Percentiles rank a stretch among this genome's conserved stretches.
Conservation (phyloP, 2,329 filamentous ascomycete species). For the Penicillium thymicola region DNA sequence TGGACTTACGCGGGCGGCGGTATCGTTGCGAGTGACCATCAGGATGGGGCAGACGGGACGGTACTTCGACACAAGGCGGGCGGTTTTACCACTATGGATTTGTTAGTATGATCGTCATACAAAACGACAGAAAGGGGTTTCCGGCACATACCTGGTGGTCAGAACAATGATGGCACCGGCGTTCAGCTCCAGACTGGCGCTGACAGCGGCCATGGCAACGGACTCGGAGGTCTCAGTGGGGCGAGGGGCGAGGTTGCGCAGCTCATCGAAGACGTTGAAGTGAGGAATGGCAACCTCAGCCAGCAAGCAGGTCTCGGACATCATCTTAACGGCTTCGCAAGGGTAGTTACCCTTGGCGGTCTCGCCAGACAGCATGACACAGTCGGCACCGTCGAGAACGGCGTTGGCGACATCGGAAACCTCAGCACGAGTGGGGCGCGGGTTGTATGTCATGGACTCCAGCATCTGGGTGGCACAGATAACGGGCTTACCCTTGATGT, state of each 20-base stretch:
- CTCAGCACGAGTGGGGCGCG: slow-evolving; percentile 93
- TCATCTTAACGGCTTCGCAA: slow-evolving; percentile 87
- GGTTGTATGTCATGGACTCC: slow-evolving; percentile 99
- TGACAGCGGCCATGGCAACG: slow-evolving; percentile 94
- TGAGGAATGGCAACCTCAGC: slow-evolving; percentile 98
- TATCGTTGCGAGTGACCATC: slow-evolving; percentile 90
- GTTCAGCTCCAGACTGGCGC: slow-evolving; percentile 91
- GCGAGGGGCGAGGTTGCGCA: slow-evolving; percentile 76
- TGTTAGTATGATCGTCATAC: slow-evolving; percentile 20
- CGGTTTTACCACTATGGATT: slow-evolving; percentile 71
- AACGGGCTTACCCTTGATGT: slow-evolving; percentile 96
- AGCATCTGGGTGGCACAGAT: slow-evolving; percentile 99
- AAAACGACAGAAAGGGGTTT: neutral
- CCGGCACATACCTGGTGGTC: slow-evolving; percentile 68
- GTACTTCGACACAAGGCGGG: slow-evolving; percentile 95
- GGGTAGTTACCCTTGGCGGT: slow-evolving; percentile 98
- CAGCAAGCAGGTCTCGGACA: slow-evolving; percentile 96
- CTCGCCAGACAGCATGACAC: slow-evolving; percentile 99
- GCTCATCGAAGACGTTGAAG: slow-evolving; percentile 92
- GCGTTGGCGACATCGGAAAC: slow-evolving; percentile 98
- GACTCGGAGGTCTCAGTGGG: slow-evolving; percentile 89
- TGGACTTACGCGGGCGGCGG: slow-evolving; percentile 65
- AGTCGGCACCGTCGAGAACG: slow-evolving; percentile 95
- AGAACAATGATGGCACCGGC: slow-evolving; percentile 94
- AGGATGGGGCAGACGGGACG: slow-evolving; percentile 98